These are phyloP conservation scores for Acanthamoeba triangularis DNA, from an alignment of 208 protist species.

Conservation along the genomic window DNA sequence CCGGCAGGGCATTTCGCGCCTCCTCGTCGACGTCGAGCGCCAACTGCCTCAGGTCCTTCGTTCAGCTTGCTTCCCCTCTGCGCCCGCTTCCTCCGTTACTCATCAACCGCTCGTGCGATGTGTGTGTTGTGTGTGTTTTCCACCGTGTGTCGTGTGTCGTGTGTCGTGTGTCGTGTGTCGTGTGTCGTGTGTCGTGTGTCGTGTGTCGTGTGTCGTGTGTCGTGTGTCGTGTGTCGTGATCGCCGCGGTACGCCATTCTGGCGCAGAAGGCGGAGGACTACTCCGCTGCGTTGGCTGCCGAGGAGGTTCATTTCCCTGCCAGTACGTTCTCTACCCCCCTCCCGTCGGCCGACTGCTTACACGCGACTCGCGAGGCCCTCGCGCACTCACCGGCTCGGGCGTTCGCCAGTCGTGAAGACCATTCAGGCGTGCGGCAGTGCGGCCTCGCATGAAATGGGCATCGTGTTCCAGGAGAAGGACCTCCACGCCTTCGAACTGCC, in stretches of 20 bases:
- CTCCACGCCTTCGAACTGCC: conserved; percentile 29
- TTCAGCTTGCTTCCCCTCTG: not conserved
- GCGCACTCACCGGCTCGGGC: too few species aligned
- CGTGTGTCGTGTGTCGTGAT: not conserved
- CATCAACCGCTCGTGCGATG: too few species aligned
- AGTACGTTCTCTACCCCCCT: too few species aligned
- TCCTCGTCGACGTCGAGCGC: conserved; percentile 58
- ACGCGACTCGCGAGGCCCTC: too few species aligned
- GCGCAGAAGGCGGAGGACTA: conserved; percentile 7
- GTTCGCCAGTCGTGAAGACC: conserved; percentile 84
- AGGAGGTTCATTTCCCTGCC: conserved; percentile 3
- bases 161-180: too few species aligned
- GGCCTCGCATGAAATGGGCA: conserved; percentile 83
- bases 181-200: too few species aligned
- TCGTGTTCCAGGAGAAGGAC: conserved; percentile 79
- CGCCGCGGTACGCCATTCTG: conserved; percentile 12
- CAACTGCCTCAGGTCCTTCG: not conserved
- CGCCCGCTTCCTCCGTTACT: too few species aligned
- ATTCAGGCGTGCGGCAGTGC: conserved; percentile 81
- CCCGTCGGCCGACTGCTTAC: too few species aligned
- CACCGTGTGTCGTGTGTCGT: too few species aligned
- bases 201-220: too few species aligned
- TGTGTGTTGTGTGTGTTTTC: too few species aligned
- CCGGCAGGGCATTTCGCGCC: conserved; percentile 15
- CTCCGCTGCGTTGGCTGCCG: not conserved